A percentile compares a stretch with the other conserved stretches of the same genome.
These are phyloP conservation scores for Penicillium sp. DNA, from an alignment of 2,329 filamentous ascomycete genomes.

Conservation along the genomic window DNA sequence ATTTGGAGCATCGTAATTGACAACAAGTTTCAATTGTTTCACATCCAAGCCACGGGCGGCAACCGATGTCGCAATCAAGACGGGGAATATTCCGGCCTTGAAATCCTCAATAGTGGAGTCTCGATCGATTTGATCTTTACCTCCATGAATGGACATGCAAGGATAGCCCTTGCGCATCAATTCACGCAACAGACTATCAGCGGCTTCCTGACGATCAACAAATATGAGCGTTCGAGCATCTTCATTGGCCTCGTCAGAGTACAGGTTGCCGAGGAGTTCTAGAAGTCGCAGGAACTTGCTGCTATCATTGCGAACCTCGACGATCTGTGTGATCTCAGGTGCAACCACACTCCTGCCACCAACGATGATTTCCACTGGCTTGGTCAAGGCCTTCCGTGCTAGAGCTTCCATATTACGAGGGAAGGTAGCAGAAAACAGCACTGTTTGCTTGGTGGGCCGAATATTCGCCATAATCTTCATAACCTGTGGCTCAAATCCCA, in stretches of 20 bases:
- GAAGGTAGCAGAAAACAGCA: conserved; percentile 95
- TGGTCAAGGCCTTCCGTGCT: conserved; percentile 80
- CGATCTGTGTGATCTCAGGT: conserved; percentile 78
- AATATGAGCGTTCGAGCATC: conserved; percentile 88
- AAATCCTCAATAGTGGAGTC: conserved; percentile 91
- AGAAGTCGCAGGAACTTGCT: conserved; percentile 81
- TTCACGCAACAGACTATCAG: conserved; percentile 73
- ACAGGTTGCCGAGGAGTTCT: conserved; percentile 81
- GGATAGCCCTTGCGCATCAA: conserved; percentile 80
- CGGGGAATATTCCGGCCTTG: conserved; percentile 83
- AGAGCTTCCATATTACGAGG: conserved; percentile 87
- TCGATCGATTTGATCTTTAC: conserved; percentile 88
- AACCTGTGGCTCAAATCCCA: conserved; percentile 98
- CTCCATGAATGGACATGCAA: conserved; percentile 89
- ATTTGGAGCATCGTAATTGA: conserved; percentile 93
- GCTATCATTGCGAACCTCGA: conserved; percentile 78
- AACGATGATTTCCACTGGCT: conserved; percentile 86
- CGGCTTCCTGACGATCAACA: conserved; percentile 86
- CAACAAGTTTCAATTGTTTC: conserved; percentile 89
- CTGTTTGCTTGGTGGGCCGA: conserved; percentile 86
- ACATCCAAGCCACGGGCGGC: conserved; percentile 93
- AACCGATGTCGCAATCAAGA: conserved; percentile 91
- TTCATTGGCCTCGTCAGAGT: conserved; percentile 69
- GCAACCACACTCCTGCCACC: conserved; percentile 72
- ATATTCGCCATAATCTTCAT: conserved; percentile 94